Conservation (phyloP, 345 rosid species). For the Citrus mangshanensis region DNA sequence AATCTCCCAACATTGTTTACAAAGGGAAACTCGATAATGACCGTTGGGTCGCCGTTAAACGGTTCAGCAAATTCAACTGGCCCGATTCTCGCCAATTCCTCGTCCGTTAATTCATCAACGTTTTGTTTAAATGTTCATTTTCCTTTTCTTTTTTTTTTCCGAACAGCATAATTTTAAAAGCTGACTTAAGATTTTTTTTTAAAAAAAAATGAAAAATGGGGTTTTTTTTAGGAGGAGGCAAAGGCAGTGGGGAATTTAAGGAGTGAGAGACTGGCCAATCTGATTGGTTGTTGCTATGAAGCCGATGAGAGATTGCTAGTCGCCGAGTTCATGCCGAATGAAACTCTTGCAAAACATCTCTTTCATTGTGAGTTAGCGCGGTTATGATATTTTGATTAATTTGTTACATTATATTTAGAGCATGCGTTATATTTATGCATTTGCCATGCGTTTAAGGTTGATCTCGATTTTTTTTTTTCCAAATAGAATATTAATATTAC, state of each 20-base stretch:
- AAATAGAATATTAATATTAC: too few species aligned
- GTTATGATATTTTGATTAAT: not conserved
- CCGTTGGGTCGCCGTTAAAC: slow-evolving; percentile 80
- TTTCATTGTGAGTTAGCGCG: slow-evolving; percentile 66
- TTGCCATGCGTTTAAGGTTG: not conserved
- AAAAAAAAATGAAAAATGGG: not conserved
- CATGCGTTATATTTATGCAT: not conserved
- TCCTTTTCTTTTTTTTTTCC: not conserved
- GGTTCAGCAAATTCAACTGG: slow-evolving; percentile 87
- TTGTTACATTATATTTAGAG: not conserved
- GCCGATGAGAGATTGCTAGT: slow-evolving; percentile 88
- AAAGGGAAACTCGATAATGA: slow-evolving; percentile 74
- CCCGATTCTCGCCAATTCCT: slow-evolving; percentile 95
- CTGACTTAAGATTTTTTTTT: not conserved
- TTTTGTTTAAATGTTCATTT: not conserved
- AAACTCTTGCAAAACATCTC: slow-evolving; percentile 93
- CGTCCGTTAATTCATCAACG: slow-evolving; percentile 32
- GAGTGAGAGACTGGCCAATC: slow-evolving; percentile 78
- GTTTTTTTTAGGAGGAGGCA: slow-evolving; percentile 72
- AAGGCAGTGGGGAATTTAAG: slow-evolving; percentile 83
- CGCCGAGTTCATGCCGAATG: slow-evolving; percentile 91
- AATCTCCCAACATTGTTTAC: slow-evolving; percentile 92
- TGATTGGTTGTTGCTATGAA: slow-evolving; percentile 88
- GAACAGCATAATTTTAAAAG: not conserved
- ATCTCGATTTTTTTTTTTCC: not conserved